phyloP scores from a whole-genome alignment of 208 protist species.

The Leishmania amazonensis region DNA sequence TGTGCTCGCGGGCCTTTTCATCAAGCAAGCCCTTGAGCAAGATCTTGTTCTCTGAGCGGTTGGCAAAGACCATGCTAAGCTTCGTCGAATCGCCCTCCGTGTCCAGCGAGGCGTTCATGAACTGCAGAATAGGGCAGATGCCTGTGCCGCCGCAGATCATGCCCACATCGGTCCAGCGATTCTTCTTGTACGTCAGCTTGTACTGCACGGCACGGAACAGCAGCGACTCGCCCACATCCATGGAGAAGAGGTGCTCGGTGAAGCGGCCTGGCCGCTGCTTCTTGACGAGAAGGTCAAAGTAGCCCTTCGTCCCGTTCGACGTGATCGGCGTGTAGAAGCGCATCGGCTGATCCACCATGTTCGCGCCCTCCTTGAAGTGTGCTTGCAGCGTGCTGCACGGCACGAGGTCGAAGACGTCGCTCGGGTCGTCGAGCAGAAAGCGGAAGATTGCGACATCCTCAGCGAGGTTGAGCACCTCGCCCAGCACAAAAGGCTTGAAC shows the following conservation, averaged over 20 bases:
- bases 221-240: conserved; percentile 83
- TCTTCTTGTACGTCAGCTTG: conserved; percentile 84
- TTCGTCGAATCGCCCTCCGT: conserved; percentile 83
- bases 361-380: conserved; percentile 78
- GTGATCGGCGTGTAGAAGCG: conserved; percentile 93
- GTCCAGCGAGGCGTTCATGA: conserved; percentile 86
- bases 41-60: conserved; percentile 93
- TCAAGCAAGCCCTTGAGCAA: conserved; percentile 91
- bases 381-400: conserved; percentile 87
- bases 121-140: conserved; percentile 93
- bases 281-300: conserved; percentile 90
- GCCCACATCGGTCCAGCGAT: conserved; percentile 79
- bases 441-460: conserved; percentile 89
- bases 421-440: conserved; percentile 74
- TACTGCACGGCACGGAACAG: conserved; percentile 82
- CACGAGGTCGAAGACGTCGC: conserved; percentile 70
- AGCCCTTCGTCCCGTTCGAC: conserved; percentile 82
- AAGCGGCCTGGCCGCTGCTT: conserved; percentile 84
- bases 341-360: conserved; percentile 85
- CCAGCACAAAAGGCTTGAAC: conserved; percentile 82
- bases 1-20: conserved; percentile 51
- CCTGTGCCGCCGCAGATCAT: conserved; percentile 93
- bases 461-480: conserved; percentile 85
- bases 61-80: conserved; percentile 88
- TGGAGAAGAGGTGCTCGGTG: conserved; percentile 82